Evolutionary conservation across 192 early-diverging fungal species (phyloP).

Genomic region (Coemansia sp.): DNA sequence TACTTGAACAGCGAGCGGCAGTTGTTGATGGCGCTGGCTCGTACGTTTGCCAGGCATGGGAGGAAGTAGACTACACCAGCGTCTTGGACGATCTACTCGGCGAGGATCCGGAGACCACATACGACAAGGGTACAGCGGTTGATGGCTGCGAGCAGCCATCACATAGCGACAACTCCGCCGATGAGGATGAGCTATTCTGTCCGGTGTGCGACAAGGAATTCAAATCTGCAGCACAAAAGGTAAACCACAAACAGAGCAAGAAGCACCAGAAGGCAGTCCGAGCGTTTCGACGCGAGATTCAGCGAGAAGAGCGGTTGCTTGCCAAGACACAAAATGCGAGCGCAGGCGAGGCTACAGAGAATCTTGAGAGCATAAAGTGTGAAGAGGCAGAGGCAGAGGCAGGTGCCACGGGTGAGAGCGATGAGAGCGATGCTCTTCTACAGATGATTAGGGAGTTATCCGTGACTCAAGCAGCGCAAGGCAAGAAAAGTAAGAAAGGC

Average conservation of each 20-base stretch:
- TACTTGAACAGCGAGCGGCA: conserved; percentile 60
- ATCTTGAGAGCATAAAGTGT: background rate
- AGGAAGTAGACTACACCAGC: conserved; percentile 58
- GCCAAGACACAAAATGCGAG: conserved; percentile 18
- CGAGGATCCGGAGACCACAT: conserved; percentile 30
- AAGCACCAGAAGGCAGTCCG: conserved; percentile 81
- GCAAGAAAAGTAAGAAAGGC: conserved; percentile 46
- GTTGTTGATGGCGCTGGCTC: conserved; percentile 52
- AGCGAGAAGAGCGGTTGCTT: conserved; percentile 61
- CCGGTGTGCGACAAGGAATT: conserved; percentile 87
- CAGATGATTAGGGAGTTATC: conserved; percentile 50
- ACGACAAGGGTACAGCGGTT: background rate
- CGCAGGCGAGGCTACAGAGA: background rate
- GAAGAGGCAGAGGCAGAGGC: background rate
- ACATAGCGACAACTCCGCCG: background rate
- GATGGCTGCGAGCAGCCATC: conserved; percentile 30
- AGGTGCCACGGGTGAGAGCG: background rate
- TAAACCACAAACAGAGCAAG: conserved; percentile 84
- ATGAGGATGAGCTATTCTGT: conserved; percentile 68
- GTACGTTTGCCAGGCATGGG: conserved; percentile 76
- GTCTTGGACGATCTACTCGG: conserved; percentile 45
- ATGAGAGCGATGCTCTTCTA: conserved; percentile 26
- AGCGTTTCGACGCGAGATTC: conserved; percentile 71
- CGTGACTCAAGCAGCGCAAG: conserved; percentile 28
- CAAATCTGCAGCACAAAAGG: conserved; percentile 74